phyloP scores from a whole-genome alignment of 2,329 filamentous ascomycete genomes.

The Apiospora malaysiana region DNA sequence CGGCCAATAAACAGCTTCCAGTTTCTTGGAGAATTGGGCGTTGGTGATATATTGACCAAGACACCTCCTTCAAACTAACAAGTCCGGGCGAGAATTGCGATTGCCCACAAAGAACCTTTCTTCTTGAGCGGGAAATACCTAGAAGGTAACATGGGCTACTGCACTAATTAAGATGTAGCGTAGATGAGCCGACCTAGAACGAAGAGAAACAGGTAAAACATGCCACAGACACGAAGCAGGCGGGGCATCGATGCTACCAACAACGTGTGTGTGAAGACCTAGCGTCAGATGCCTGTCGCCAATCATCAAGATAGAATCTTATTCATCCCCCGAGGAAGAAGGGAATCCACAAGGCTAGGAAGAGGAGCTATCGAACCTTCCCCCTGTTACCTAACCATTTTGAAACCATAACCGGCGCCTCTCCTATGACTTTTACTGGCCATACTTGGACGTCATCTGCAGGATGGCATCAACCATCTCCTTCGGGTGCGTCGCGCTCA shows the following conservation, averaged over 20 bases:
- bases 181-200: background rate
- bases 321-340: background rate
- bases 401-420: background rate
- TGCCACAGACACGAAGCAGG: background rate
- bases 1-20: background rate
- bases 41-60: too few species aligned
- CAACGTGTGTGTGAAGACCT: background rate
- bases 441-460: slow-evolving; percentile 4
- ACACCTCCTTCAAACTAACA: too few species aligned
- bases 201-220: background rate
- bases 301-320: background rate
- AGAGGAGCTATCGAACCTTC: background rate
- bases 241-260: background rate
- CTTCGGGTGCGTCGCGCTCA: slow-evolving; percentile 54
- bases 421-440: background rate
- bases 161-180: background rate
- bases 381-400: background rate
- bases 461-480: slow-evolving; percentile 51
- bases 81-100: too few species aligned
- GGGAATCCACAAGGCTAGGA: background rate
- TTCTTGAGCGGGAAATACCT: too few species aligned
- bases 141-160: background rate
- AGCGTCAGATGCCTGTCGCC: background rate
- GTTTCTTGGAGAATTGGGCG: background rate
- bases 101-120: too few species aligned